phyloP scores from a whole-genome alignment of 2,329 filamentous ascomycete species.

The Colletotrichum lindemuthianum region DNA sequence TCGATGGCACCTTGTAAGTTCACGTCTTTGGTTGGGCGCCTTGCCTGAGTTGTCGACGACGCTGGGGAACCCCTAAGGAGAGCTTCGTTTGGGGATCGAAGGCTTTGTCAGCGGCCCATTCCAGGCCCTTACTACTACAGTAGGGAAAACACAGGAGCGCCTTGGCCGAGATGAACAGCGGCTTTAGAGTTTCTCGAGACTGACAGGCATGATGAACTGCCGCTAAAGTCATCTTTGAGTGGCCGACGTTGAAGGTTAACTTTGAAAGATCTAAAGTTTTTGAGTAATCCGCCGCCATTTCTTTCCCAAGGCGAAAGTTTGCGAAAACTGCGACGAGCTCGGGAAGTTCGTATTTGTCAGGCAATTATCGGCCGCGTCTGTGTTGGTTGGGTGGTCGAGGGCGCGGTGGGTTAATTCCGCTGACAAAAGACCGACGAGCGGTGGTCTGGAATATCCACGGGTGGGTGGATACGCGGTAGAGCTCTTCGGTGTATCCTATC shows the following conservation, averaged over 20 bases:
- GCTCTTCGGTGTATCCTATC: too few relatives aligned
- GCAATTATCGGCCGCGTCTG: background rate
- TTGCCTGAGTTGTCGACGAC: slow-evolving; percentile 21
- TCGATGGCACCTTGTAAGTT: slow-evolving; percentile 30
- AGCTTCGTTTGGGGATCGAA: slow-evolving; percentile 5
- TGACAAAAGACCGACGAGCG: slow-evolving; percentile 1
- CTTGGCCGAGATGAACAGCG: slow-evolving; percentile 1
- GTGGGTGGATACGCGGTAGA: too few relatives aligned
- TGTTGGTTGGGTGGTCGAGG: background rate
- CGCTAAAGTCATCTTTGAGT: background rate
- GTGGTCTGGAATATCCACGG: background rate
- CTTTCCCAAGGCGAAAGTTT: too few relatives aligned
- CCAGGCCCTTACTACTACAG: background rate
- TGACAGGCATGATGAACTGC: slow-evolving; percentile 6
- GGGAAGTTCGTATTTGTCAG: slow-evolving; percentile 4
- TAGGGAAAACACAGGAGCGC: background rate
- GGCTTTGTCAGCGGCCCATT: slow-evolving; percentile 27
- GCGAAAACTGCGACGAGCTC: background rate
- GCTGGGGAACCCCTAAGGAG: slow-evolving; percentile 20
- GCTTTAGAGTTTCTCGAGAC: background rate
- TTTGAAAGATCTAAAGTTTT: background rate
- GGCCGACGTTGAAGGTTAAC: background rate
- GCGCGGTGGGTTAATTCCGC: slow-evolving; percentile 11
- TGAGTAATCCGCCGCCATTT: slow-evolving; percentile 4
- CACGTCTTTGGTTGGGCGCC: slow-evolving; percentile 22